Conservation (phyloP, 1,284 basidiomycete species). For the Peniophora sp. region DNA sequence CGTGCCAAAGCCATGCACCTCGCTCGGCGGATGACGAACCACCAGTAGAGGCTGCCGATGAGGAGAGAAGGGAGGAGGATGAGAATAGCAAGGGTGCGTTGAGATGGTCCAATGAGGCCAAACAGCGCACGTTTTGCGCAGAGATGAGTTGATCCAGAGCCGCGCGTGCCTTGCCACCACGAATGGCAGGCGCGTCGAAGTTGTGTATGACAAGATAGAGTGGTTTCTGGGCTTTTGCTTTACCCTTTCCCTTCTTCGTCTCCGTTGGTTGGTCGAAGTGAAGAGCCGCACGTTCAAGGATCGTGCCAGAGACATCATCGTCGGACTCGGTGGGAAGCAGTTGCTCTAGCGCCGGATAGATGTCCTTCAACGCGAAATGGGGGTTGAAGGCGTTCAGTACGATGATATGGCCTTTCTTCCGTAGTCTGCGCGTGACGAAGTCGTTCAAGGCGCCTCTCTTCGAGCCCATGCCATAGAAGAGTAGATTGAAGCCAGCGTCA, state of each 20-base stretch:
- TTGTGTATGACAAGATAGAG: slow-evolving; percentile 84
- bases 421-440: slow-evolving; percentile 53
- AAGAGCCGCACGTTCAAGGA: slow-evolving; percentile 52
- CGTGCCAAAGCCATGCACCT: slow-evolving; percentile 78
- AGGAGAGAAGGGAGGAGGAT: slow-evolving; percentile 45
- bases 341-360: slow-evolving; percentile 61
- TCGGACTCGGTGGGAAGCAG: slow-evolving; percentile 44
- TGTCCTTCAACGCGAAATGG: slow-evolving; percentile 58
- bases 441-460: slow-evolving; percentile 71
- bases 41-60: slow-evolving; percentile 8
- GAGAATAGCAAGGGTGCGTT: slow-evolving; percentile 75
- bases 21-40: not conserved
- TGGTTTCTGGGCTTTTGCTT: too few species aligned
- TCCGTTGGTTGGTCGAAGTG: slow-evolving; percentile 36
- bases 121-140: slow-evolving; percentile 67
- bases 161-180: slow-evolving; percentile 51
- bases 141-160: slow-evolving; percentile 65
- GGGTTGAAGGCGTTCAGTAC: slow-evolving; percentile 79
- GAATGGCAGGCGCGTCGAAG: slow-evolving; percentile 71
- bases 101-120: slow-evolving; percentile 81
- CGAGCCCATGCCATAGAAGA: slow-evolving; percentile 84
- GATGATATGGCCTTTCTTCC: slow-evolving; percentile 60
- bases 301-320: slow-evolving; percentile 25
- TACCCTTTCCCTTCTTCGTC: slow-evolving; percentile 17
- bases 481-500: slow-evolving; percentile 73